Base-by-base conservation (phyloP, 495 filamentous ascomycete species). In the Echria macrotheca region DNA sequence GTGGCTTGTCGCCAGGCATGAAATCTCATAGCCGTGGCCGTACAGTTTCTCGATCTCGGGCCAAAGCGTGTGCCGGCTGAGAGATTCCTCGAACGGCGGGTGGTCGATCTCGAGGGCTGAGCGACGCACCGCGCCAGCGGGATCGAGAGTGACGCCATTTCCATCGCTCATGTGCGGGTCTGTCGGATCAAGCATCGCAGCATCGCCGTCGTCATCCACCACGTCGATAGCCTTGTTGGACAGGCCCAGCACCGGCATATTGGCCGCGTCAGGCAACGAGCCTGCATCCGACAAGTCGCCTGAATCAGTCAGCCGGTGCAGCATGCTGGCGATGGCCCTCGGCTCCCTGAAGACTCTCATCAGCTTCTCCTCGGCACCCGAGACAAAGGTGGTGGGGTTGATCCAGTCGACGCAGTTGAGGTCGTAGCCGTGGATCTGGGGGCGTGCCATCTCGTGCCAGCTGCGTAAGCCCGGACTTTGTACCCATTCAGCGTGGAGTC, bases 11-110 rank as follows among this genome's bases (percentile, higher is more conserved):
- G 91, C 86, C 18, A 96, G 80, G 8, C 87, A 83, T 17, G 90
- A 94, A 32, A 99, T 93, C 65, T 99, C 93, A 70, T 95, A 95
- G n/a, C 93, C 93, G 68, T 99, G 93, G 5, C 93, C 93, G 65
- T 99, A 99, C 4, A 99, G 79, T 67, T 99, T 99, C 62, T 97
- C 93, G 32, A 79, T 81, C 55, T 99, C 93, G 0, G 93, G 93
- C 89, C 89, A 99, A 21, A 99, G 77, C 2, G 91, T 95, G 58
- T 95, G 84, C 6, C 93, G 82, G 25, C 87, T 82, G 11, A 99
- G 79, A 47, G 86, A 82, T 56, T 97, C 91, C 63, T 99, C 93
- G 14, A 88, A 70, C 2, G 93, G 91, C 17, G 94, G 94, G 52
- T 86, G 77, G 31, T 76, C 65, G 44, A 81, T 70, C 29, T 69